Base-by-base conservation (phyloP, 768 basidiomycete genomes). In the Russula earlei region DNA sequence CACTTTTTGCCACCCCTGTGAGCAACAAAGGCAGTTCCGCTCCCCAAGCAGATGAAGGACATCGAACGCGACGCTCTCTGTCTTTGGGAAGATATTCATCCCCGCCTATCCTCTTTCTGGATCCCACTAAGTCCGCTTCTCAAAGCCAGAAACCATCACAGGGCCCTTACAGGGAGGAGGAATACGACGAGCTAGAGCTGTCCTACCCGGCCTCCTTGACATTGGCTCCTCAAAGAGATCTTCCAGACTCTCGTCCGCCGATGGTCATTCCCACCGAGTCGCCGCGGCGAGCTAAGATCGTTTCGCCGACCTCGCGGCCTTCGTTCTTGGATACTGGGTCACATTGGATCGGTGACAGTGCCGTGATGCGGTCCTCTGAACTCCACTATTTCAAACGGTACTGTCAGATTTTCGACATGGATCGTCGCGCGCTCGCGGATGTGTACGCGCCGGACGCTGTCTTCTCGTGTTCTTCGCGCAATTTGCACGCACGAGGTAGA, bases 381-480 rank as follows among this genome's bases (percentile, higher is more conserved):
- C 46, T 60, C 31, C 57, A 22, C 9, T 50, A 37, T 15, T 38
- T 58, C 41, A 25, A 58, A 25, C 40, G 41, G 25, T 60, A 60
- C 25, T 49, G 19, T 22, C 44, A 29, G 46, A 58, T 46, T 8
- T 58, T 60, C 29, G 59, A 60, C 46, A 25, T 5, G 34, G 56
- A 59, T 22, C 56, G 41, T 17, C 37, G 33, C n/a, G 50, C 33
- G 41, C 59, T 60, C 3, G 44, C 56, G 1, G 41, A 24, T 5
- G 41, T 38, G 27, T 60, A 60, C 29, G 20, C 55, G 8, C 34
- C 31, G 9, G 41, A 60, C 20, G 59, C 59, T 7, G 2, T 19
- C 3, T 60, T 60, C n/a, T 60, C 59, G 27, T 60, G 59, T 40
- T 19, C 44, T 36, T 36, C 51, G 24, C 46, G 45, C 8, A 43